Base-by-base conservation (phyloP, 2,329 filamentous ascomycete genomes). In the Epichloe amarillans region DNA sequence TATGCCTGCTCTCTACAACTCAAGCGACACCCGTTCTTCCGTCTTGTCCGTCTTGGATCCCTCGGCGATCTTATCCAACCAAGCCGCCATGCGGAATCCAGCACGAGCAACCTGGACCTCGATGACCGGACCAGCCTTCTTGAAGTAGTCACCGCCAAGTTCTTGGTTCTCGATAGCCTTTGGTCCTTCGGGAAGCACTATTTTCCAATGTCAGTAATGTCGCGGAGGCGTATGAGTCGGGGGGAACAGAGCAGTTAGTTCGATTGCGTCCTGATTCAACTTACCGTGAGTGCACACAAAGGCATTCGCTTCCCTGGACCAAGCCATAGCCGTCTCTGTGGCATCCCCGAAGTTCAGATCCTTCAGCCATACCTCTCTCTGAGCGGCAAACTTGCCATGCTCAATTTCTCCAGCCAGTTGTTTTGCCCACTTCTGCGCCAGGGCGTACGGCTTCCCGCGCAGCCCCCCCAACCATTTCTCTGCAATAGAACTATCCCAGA, bases 401-500 rank as follows among this genome's bases (percentile, higher is more conserved):
- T 66, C 69, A 53, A 86, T 82, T 57, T 75, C 72, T 1, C 62
- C 56, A 6, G 73, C 72, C 21, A 87, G 71, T 50, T 71, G 65
- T n/a, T 69, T 66, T 1, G 82, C 77, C 77, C 82, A 85, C 41
- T 61, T 62, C 47, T 69, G 63, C 2, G 79, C 80, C 44, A 73
- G 67, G 5, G 64, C 62, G 52, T 75, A 79, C 1, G 74, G 63
- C 65, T 70, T 64, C 60, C 77, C 66, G 39, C 69, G 66, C 42
- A 69, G 62, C n/a, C 73, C 82, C 82, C 82, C 82, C 1, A 83
- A 69, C 59, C 78, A 66, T 60, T 82, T 77, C 66, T 85, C 82
- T 0, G 79, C 74, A 54, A 88, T 87, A 56, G 75, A 77, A 49
- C 76, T 79, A 61, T 88, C 85, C 84, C 84, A 88, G 15, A 87